These are phyloP conservation scores for Pulveroboletus sp. DNA, from an alignment of 768 basidiomycete genomes.

Conservation along the genomic window DNA sequence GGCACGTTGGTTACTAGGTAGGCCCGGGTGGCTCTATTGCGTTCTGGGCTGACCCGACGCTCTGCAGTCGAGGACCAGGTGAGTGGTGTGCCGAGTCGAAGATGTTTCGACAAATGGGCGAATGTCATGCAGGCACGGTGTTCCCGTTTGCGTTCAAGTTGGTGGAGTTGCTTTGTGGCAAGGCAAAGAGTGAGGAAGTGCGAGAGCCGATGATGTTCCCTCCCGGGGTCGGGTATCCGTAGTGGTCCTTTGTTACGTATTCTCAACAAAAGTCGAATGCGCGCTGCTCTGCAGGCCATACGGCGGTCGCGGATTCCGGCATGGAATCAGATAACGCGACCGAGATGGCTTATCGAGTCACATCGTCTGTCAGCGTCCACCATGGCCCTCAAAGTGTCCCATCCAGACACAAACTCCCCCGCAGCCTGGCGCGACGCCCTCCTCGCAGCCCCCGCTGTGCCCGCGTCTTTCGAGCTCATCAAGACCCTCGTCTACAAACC, in stretches of 20 bases:
- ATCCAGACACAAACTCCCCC: conserved; percentile 64
- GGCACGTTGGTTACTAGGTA: conserved; percentile 76
- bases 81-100: conserved; percentile 8
- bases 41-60: not conserved
- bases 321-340: conserved; percentile 21
- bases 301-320: conserved; percentile 18
- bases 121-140: conserved; percentile 49
- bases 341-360: conserved; percentile 25
- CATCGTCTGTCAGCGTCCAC: conserved; percentile 15
- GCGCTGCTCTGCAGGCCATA: conserved; percentile 21
- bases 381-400: conserved; percentile 45
- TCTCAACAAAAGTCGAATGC: conserved; percentile 28
- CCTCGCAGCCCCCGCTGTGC: conserved; percentile 45
- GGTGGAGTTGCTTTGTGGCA: conserved; percentile 65
- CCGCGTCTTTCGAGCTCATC: conserved; percentile 64
- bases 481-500: conserved; percentile 96
- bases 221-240: conserved; percentile 41
- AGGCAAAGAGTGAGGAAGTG: conserved; percentile 57
- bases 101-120: not conserved
- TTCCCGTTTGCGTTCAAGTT: conserved; percentile 79
- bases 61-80: conserved; percentile 69
- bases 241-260: conserved; percentile 15
- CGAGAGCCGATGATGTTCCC: conserved; percentile 72
- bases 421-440: conserved; percentile 75
- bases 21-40: not conserved